A percentile compares a stretch with the other conserved stretches of the same genome.
phyloP scores from a whole-genome alignment of 129 eudicot species.

The Flaveria bidentis region DNA sequence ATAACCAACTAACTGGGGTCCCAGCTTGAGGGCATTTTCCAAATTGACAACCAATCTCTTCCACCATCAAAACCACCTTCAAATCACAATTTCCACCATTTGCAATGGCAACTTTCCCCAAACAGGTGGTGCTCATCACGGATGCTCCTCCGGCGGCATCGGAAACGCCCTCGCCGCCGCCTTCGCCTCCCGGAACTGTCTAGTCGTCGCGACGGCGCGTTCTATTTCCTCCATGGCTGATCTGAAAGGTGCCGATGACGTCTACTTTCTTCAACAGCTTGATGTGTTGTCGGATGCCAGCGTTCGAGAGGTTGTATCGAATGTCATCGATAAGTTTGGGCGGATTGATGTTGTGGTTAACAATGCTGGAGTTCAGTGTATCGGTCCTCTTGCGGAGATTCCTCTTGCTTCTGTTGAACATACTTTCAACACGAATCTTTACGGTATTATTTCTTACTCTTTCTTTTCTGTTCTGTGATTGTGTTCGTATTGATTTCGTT shows the following conservation, averaged over 20 bases:
- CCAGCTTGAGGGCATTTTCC: no score
- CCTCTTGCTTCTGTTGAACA: slow-evolving; percentile 60
- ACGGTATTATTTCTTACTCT: slow-evolving; percentile 40
- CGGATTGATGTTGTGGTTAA: slow-evolving; percentile 77
- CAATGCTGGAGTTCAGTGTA: slow-evolving; percentile 94
- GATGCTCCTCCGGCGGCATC: slow-evolving; percentile 87
- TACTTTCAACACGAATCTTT: slow-evolving; percentile 84
- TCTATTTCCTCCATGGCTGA: slow-evolving; percentile 61
- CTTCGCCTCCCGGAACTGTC: slow-evolving; percentile 67
- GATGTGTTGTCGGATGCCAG: slow-evolving; percentile 69
- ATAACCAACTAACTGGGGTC: no score
- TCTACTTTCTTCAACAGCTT: slow-evolving; percentile 59
- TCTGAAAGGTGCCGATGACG: slow-evolving; percentile 30
- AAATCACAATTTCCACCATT: not conserved
- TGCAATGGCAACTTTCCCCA: slow-evolving; percentile 36
- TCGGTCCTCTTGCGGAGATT: slow-evolving; percentile 87
- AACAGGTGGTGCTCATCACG: slow-evolving; percentile 83
- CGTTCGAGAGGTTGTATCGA: slow-evolving; percentile 50
- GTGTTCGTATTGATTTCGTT: not conserved
- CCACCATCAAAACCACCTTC: no score
- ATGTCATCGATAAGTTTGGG: slow-evolving; percentile 60
- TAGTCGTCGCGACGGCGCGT: slow-evolving; percentile 80
- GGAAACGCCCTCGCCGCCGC: slow-evolving; percentile 88
- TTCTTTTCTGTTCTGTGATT: not conserved
- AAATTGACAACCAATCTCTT: no score